These are phyloP conservation scores for Verbascum thapsus DNA, from an alignment of 257 asterid genomes.

Conservation along the genomic window DNA sequence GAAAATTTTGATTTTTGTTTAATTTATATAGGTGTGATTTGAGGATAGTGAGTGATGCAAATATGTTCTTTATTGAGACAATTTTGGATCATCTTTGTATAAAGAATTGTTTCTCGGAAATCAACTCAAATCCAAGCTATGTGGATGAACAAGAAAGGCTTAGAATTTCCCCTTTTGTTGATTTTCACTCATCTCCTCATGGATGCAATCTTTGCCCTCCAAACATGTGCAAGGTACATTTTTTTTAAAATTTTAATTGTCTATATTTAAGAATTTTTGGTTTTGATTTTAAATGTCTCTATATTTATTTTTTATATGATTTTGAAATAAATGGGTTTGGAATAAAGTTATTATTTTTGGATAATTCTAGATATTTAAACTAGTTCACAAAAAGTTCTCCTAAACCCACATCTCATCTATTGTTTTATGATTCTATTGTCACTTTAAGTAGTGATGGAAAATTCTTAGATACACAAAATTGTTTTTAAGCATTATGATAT, in stretches of 20 bases:
- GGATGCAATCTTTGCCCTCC: conserved; percentile 47
- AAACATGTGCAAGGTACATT: conserved; percentile 51
- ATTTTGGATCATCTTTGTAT: conserved; percentile 71
- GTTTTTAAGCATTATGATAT: too few relatives aligned
- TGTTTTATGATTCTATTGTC: too few relatives aligned
- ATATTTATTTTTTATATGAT: too few relatives aligned
- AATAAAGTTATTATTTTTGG: too few relatives aligned
- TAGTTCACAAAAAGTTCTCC: conserved; percentile 13
- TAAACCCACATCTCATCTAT: background rate
- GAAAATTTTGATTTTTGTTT: background rate
- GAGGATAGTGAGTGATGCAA: conserved; percentile 91
- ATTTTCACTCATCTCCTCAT: conserved; percentile 44
- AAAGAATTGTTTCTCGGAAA: conserved; percentile 59
- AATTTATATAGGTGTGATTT: conserved; percentile 60
- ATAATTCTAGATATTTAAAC: background rate
- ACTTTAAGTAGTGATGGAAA: background rate
- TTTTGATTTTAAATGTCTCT: too few relatives aligned
- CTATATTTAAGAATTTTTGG: too few relatives aligned
- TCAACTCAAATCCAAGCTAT: conserved; percentile 67
- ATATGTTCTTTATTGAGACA: conserved; percentile 69
- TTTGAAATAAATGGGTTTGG: too few relatives aligned
- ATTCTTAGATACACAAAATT: too few relatives aligned
- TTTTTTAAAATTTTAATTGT: too few relatives aligned
- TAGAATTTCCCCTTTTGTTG: conserved; percentile 64
- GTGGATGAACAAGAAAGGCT: conserved; percentile 70